Conservation (phyloP, 768 basidiomycete genomes). For the Psilocybe sp. region DNA sequence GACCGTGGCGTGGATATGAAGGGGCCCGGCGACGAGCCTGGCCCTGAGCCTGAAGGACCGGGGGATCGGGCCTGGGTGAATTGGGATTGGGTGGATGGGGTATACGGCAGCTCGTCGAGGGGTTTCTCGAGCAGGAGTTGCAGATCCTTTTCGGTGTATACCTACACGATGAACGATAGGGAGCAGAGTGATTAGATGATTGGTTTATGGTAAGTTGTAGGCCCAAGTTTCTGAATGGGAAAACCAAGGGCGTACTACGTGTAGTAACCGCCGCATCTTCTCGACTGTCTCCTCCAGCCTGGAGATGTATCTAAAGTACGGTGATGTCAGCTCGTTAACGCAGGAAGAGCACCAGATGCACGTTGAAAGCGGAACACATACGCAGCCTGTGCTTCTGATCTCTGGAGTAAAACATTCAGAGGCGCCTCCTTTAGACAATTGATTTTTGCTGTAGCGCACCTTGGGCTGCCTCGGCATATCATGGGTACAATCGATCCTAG, state of each 20-base stretch:
- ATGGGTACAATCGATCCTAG: slow-evolving; percentile 50
- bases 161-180: slow-evolving; percentile 1
- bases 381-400: slow-evolving; percentile 10
- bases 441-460: slow-evolving; percentile 26
- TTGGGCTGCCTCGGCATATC: slow-evolving; percentile 42
- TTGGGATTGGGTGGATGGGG: too few relatives aligned
- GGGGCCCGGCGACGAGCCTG: too few relatives aligned
- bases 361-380: background rate
- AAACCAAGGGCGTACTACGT: slow-evolving; percentile 14
- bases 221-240: background rate
- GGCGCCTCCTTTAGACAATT: background rate
- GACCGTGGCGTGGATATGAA: background rate
- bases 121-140: too few relatives aligned
- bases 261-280: slow-evolving; percentile 27
- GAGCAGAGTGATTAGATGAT: too few relatives aligned
- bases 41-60: too few relatives aligned
- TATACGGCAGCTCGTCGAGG: too few relatives aligned
- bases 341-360: background rate
- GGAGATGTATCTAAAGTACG: slow-evolving; percentile 27
- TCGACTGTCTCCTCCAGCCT: slow-evolving; percentile 26
- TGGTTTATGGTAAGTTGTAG: slow-evolving; percentile 21
- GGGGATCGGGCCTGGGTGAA: too few relatives aligned
- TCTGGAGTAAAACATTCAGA: background rate
- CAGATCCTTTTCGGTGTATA: background rate
- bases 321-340: too few relatives aligned